Evolutionary conservation across 768 basidiomycete genomes (phyloP).

Genomic region (Holtermanniella nyarrowii): DNA sequence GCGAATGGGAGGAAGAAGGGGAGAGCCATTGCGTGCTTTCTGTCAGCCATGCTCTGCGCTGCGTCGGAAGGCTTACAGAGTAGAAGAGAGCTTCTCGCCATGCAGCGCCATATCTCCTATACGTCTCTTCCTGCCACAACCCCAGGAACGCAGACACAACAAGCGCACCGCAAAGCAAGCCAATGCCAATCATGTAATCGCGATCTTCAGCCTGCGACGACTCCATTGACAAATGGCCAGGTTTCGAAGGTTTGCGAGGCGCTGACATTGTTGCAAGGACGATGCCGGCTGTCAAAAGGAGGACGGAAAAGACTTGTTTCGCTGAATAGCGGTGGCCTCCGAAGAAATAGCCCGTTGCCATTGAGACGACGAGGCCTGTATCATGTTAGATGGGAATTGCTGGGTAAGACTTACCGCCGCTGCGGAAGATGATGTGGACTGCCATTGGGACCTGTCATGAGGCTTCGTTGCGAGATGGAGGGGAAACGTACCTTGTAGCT

Average conservation of each 20-base stretch:
- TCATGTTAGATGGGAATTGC: background rate
- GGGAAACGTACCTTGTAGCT: conserved; percentile 38
- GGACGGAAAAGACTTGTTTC: conserved; percentile 51
- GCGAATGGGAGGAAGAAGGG: conserved; percentile 60
- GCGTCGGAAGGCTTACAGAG: conserved; percentile 48
- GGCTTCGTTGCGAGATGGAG: background rate
- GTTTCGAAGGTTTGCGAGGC: conserved; percentile 21
- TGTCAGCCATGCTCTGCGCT: background rate
- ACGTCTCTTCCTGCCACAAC: conserved; percentile 66
- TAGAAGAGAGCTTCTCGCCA: conserved; percentile 83
- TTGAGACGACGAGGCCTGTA: conserved; percentile 62
- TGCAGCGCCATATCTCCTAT: conserved; percentile 57
- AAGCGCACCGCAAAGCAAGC: conserved; percentile 57
- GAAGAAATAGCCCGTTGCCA: conserved; percentile 59
- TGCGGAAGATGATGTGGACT: conserved; percentile 73
- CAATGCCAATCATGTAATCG: conserved; percentile 55
- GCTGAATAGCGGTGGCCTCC: conserved; percentile 52
- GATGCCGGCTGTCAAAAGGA: conserved; percentile 60
- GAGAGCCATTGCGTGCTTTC: conserved; percentile 66
- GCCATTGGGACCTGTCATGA: conserved; percentile 57
- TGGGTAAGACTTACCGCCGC: conserved; percentile 51
- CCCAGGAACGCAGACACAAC: conserved; percentile 61
- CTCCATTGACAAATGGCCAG: background rate
- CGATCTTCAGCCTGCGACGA: background rate
- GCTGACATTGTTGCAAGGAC: conserved; percentile 60